A percentile compares a stretch with the other conserved stretches of the same genome.
These are phyloP conservation scores for Kuraishia hungarica DNA, from an alignment of 805 yeast species.

Conservation along the genomic window DNA sequence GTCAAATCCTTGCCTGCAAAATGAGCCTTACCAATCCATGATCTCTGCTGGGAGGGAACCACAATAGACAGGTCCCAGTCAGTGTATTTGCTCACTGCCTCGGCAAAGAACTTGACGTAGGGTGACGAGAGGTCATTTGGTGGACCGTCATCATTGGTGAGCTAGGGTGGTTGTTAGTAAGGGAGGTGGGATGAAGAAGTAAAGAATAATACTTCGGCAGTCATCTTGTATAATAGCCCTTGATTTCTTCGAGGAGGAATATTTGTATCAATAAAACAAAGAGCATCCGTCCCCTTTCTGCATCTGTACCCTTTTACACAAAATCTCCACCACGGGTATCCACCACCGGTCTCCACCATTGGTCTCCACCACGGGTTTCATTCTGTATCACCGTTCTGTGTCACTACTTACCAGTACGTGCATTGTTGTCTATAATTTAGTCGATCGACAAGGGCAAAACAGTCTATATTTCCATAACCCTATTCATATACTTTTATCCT, in stretches of 20 bases:
- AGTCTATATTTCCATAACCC: background rate
- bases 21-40: conserved; percentile 98
- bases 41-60: conserved; percentile 78
- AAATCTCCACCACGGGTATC: background rate
- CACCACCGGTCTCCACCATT: background rate
- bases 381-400: no score
- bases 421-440: background rate
- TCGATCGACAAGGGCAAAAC: background rate
- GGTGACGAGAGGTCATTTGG: conserved; percentile 74
- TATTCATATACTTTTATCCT: no score
- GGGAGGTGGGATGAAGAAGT: no score
- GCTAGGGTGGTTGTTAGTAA: conserved; percentile 4
- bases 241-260: no score
- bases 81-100: conserved; percentile 52
- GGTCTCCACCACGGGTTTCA: background rate
- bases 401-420: background rate
- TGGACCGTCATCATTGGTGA: conserved; percentile 97
- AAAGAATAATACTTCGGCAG: background rate
- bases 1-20: conserved; percentile 66
- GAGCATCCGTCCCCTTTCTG: no score
- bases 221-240: no score
- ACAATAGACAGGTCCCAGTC: conserved; percentile 83
- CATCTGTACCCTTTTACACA: background rate
- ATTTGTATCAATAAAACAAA: no score
- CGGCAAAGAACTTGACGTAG: conserved; percentile 73